These are phyloP conservation scores for Wickerhamomyces tratensis DNA, from an alignment of 805 yeast genomes.

Conservation along the genomic window DNA sequence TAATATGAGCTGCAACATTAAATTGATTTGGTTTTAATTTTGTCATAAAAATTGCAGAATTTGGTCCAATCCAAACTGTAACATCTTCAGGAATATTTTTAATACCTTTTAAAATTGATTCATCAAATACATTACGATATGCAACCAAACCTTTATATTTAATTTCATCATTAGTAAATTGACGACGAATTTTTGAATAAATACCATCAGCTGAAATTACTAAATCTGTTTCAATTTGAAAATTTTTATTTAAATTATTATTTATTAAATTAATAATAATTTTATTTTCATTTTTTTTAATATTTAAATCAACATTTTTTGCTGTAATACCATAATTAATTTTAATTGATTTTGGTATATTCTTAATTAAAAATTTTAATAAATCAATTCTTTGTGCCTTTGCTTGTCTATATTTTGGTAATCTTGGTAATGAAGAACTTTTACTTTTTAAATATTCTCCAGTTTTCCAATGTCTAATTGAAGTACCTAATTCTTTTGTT, in stretches of 20 bases:
- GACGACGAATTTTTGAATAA: conserved; percentile 8
- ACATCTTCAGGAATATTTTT: conserved; percentile 5
- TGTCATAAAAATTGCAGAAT: conserved; percentile 7
- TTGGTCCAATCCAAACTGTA: conserved; percentile 7
- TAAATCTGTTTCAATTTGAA: conserved; percentile 3
- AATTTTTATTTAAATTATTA: neutral
- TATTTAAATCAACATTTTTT: neutral
- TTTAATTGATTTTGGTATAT: conserved; percentile 1
- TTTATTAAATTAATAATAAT: too few relatives aligned
- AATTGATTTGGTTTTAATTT: conserved; percentile 5
- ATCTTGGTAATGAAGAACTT: neutral
- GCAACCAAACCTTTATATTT: conserved; percentile 9
- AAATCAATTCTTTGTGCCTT: conserved; percentile 6
- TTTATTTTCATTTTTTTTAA: too few relatives aligned
- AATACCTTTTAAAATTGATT: conserved; percentile 3
- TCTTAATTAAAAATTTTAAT: conserved; percentile 3
- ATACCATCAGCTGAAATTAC: conserved; percentile 10
- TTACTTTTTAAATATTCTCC: conserved; percentile 2
- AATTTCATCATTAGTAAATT: conserved; percentile 6
- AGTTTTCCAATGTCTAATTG: conserved; percentile 9
- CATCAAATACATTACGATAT: conserved; percentile 8
- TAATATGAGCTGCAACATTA: conserved; percentile 9
- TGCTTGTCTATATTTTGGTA: conserved; percentile 1
- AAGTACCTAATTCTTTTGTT: neutral
- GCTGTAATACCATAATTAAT: neutral